Percentiles rank a stretch among this genome's conserved stretches.
Evolutionary conservation across 352 stramenopile genomes (phyloP).

Genomic region (Pythium coloratum): DNA sequence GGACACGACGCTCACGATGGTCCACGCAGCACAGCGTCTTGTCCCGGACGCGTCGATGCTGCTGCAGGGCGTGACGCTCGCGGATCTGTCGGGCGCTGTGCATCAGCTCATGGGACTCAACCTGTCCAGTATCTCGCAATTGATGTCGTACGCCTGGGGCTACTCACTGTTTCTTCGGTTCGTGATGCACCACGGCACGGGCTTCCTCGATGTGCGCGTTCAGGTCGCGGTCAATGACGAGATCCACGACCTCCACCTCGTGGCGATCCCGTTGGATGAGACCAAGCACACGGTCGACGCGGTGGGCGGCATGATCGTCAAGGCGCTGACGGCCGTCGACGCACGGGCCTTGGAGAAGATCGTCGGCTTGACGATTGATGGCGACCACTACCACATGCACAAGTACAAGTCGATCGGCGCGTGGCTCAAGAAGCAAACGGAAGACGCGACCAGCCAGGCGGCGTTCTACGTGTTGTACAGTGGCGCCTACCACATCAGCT

Average conservation of each 20-base stretch:
- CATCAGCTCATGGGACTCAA: constrained; percentile 42
- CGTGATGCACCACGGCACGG: constrained; percentile 33
- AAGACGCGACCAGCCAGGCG: constrained; percentile 25
- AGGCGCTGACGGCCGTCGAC: constrained; percentile 36
- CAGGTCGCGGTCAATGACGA: constrained; percentile 45
- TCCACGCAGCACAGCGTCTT: constrained; percentile 37
- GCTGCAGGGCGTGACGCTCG: constrained; percentile 13
- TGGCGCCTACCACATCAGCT: constrained; percentile 40
- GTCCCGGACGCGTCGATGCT: constrained; percentile 25
- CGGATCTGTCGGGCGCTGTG: constrained; percentile 31
- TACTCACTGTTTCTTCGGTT: constrained; percentile 47
- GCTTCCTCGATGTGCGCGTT: constrained; percentile 44
- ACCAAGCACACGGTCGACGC: constrained; percentile 37
- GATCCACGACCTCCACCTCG: constrained; percentile 47
- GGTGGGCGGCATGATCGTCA: constrained; percentile 27
- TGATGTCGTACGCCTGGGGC: constrained; percentile 40
- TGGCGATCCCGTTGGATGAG: constrained; percentile 37
- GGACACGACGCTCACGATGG: constrained; percentile 35
- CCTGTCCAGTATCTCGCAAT: constrained; percentile 35
- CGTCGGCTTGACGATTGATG: constrained; percentile 47
- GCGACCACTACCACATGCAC: constrained; percentile 49
- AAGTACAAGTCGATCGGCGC: constrained; percentile 33
- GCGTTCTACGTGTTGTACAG: constrained; percentile 49
- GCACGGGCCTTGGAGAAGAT: constrained; percentile 40
- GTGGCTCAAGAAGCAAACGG: constrained; percentile 31